Evolutionary conservation across 768 basidiomycete genomes (phyloP).

Genomic region (Tricholoma terreum): DNA sequence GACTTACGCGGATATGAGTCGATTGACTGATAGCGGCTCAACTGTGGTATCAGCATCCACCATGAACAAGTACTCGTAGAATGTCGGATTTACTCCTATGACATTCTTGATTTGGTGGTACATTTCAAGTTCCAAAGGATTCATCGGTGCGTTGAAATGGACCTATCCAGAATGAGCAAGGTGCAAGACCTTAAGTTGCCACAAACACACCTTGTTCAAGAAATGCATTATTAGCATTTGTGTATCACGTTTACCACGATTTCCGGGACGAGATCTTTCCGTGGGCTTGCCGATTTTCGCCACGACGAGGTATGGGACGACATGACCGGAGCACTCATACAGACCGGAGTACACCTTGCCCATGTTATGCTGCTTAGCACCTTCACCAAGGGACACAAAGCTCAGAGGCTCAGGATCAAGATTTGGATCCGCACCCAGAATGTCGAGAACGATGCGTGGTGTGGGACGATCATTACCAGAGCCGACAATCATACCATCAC

Average conservation of each 20-base stretch:
- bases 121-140: conserved; percentile 94
- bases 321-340: conserved; percentile 92
- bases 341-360: conserved; percentile 96
- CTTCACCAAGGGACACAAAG: conserved; percentile 92
- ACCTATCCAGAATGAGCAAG: conserved; percentile 49
- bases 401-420: conserved; percentile 93
- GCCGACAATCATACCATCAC: conserved; percentile 98
- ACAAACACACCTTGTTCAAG: conserved; percentile 78
- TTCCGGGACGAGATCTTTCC: conserved; percentile 90
- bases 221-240: conserved; percentile 97
- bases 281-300: conserved; percentile 95
- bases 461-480: conserved; percentile 96
- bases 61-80: conserved; percentile 95
- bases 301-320: conserved; percentile 91
- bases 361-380: conserved; percentile 96
- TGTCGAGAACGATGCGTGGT: conserved; percentile 93
- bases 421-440: conserved; percentile 91
- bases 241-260: conserved; percentile 97
- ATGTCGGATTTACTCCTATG: conserved; percentile 97
- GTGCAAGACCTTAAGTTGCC: not conserved
- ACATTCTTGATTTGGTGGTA: conserved; percentile 99
- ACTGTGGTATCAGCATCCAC: conserved; percentile 96
- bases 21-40: conserved; percentile 81
- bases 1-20: conserved; percentile 89
- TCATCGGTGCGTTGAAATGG: conserved; percentile 96